phyloP scores from a whole-genome alignment of 2,329 filamentous ascomycete species.

The Botryotinia narcissicola region DNA sequence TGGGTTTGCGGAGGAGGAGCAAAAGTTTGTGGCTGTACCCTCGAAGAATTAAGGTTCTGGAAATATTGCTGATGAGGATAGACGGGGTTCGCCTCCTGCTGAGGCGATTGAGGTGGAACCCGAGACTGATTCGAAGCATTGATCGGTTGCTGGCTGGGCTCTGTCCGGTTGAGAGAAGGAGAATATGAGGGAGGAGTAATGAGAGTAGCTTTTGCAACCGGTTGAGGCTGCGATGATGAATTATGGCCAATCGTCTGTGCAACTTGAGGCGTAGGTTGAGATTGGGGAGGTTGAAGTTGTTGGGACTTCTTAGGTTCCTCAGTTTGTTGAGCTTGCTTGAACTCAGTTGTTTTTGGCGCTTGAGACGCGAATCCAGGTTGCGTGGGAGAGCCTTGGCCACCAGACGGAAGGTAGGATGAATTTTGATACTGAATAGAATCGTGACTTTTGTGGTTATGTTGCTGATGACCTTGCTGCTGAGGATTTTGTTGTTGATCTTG shows the following conservation, averaged over 20 bases:
- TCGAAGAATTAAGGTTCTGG: constrained; percentile 17
- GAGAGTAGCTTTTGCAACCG: not conserved
- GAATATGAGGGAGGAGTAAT: constrained; percentile 13
- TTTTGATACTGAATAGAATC: constrained; percentile 3
- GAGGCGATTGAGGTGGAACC: not conserved
- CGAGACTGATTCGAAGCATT: constrained; percentile 15
- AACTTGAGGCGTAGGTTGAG: not conserved
- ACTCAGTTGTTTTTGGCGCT: not conserved
- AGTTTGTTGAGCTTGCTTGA: not conserved
- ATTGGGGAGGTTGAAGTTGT: not conserved
- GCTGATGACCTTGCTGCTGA: not conserved
- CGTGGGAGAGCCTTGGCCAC: not conserved
- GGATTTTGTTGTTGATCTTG: constrained; percentile 3
- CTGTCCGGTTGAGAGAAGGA: constrained; percentile 6
- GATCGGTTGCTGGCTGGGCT: constrained; percentile 11
- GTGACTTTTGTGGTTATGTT: not conserved
- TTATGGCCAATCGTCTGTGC: not conserved
- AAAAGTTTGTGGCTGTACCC: not conserved
- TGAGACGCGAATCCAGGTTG: not conserved
- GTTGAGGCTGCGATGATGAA: not conserved
- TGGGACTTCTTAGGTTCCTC: not conserved
- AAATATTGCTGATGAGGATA: constrained; percentile 34
- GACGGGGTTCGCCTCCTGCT: constrained; percentile 24
- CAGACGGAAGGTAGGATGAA: not conserved
- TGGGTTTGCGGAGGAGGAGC: constrained; percentile 20